A percentile compares a stretch with the other conserved stretches of the same genome.
These are phyloP conservation scores for Isabelozyma gotoi DNA, from an alignment of 805 yeast species.

Conservation along the genomic window DNA sequence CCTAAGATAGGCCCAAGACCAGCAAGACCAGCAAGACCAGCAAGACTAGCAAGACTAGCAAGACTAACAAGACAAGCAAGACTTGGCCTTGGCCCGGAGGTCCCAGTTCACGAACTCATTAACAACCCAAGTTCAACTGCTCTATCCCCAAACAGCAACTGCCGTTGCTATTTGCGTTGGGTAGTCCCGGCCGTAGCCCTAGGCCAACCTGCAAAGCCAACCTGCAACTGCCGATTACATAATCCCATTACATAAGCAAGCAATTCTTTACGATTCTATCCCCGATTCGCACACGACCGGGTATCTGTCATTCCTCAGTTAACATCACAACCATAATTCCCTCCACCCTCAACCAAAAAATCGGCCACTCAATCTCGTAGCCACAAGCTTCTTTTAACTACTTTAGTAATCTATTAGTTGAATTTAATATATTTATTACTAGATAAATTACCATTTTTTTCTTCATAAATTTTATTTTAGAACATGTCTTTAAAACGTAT, in stretches of 20 bases:
- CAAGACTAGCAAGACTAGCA: no score
- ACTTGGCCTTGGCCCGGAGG: no score
- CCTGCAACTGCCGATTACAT: background rate
- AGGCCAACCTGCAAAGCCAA: background rate
- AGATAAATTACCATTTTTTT: background rate
- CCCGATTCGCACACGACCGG: background rate
- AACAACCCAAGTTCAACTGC: no score
- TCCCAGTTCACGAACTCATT: no score
- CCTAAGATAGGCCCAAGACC: no score
- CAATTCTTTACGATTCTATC: background rate
- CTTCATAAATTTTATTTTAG: background rate
- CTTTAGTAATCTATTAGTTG: background rate
- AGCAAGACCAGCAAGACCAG: no score
- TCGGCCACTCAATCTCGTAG: background rate
- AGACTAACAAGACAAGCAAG: no score
- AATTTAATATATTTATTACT: no score
- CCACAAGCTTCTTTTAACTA: background rate
- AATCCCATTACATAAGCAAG: background rate
- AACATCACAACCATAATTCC: background rate
- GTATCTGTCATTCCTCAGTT: background rate
- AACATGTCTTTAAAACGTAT: conserved; percentile 91
- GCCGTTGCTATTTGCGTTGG: no score
- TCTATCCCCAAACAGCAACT: background rate
- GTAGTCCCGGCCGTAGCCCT: no score
- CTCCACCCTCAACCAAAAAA: background rate